Evolutionary conservation across 768 basidiomycete species (phyloP).

Genomic region (Tephrocybe sp.): DNA sequence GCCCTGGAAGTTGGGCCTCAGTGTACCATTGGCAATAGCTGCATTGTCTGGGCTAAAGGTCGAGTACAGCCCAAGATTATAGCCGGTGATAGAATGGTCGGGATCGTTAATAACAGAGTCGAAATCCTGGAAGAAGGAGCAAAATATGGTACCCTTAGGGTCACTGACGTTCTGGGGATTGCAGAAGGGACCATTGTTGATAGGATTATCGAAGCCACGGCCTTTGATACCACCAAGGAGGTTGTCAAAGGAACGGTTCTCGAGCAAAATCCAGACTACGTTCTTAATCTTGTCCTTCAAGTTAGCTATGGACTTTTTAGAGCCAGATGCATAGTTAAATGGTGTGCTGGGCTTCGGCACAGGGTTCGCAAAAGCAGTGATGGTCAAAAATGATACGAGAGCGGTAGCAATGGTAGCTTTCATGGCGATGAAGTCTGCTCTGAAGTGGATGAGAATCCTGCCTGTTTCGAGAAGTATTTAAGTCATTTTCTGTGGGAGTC

Average conservation of each 20-base stretch:
- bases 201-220: constrained; percentile 19
- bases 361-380: not conserved
- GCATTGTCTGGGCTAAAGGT: constrained; percentile 17
- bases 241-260: not conserved
- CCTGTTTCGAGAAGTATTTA: not conserved
- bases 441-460: not conserved
- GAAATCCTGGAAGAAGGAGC: constrained; percentile 17
- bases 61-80: constrained; percentile 22
- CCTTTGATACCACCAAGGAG: constrained; percentile 23
- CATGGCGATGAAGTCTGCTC: not conserved
- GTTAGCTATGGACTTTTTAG: not conserved
- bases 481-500: no score
- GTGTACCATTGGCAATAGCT: constrained; percentile 10
- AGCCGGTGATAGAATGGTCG: constrained; percentile 22
- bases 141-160: constrained; percentile 16
- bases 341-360: not conserved
- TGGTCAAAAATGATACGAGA: not conserved
- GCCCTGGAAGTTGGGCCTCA: constrained; percentile 20
- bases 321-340: not conserved
- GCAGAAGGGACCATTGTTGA: constrained; percentile 19
- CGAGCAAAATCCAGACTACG: not conserved
- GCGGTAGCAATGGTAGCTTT: not conserved
- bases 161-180: constrained; percentile 20
- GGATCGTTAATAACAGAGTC: constrained; percentile 22
- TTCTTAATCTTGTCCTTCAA: not conserved